Conservation (phyloP, 768 basidiomycete species). For the Leucogyrophana mollusca region DNA sequence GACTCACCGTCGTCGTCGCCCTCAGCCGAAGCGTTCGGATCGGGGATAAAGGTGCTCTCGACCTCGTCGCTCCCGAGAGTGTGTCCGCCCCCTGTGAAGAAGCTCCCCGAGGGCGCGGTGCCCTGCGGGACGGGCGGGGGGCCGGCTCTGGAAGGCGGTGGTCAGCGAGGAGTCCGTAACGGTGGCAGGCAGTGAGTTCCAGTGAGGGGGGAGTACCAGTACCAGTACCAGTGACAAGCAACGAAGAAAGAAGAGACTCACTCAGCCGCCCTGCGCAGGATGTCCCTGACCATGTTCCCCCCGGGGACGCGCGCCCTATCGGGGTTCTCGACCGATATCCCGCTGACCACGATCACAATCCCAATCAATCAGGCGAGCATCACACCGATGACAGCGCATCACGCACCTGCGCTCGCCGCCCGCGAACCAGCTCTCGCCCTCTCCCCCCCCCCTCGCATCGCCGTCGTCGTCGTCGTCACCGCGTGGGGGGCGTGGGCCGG, state of each 20-base stretch:
- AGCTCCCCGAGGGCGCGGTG: slow-evolving; percentile 11
- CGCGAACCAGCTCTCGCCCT: slow-evolving; percentile 77
- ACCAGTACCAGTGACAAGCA: background rate
- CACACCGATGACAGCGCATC: background rate
- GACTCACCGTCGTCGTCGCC: slow-evolving; percentile 13
- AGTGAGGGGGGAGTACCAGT: slow-evolving; percentile 12
- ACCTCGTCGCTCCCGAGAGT: slow-evolving; percentile 90
- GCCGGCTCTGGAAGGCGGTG: slow-evolving; percentile 30
- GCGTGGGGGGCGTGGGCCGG: slow-evolving; percentile 14
- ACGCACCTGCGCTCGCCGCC: slow-evolving; percentile 90
- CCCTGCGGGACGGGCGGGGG: slow-evolving; percentile 23
- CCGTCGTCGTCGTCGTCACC: slow-evolving; percentile 49
- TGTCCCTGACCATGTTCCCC: slow-evolving; percentile 62
- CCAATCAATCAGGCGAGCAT: background rate
- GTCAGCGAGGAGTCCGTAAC: no score
- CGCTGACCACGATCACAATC: slow-evolving; percentile 45
- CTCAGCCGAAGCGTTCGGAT: slow-evolving; percentile 48
- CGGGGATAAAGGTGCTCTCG: slow-evolving; percentile 72
- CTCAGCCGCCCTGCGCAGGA: slow-evolving; percentile 82
- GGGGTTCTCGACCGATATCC: slow-evolving; percentile 87
- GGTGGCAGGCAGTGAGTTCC: no score
- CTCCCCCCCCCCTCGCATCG: slow-evolving; percentile 46
- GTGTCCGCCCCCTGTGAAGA: slow-evolving; percentile 75
- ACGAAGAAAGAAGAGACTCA: slow-evolving; percentile 34
- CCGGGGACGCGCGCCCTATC: slow-evolving; percentile 50